A percentile compares a stretch with the other conserved stretches of the same genome.
phyloP scores from a whole-genome alignment of 352 stramenopile species.

The Globisporangium acanthophoron region DNA sequence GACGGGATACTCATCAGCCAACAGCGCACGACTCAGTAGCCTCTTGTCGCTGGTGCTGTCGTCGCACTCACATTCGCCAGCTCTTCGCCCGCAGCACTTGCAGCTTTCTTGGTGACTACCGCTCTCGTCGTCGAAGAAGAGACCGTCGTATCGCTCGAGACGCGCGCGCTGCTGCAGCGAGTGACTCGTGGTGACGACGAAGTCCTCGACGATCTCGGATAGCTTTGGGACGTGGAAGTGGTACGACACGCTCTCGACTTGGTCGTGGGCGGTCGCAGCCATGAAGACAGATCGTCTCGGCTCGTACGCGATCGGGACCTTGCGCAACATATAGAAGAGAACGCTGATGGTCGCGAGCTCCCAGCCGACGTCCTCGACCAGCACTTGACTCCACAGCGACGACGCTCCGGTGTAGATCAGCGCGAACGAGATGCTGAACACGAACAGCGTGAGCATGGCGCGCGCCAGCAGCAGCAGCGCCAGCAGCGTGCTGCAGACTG shows the following conservation, averaged over 20 bases:
- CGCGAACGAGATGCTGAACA: neutral
- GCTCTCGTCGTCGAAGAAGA: slow-evolving; percentile 7
- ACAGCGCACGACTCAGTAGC: neutral
- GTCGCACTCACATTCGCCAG: neutral
- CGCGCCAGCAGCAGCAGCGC: slow-evolving; percentile 5
- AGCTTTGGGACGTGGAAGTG: slow-evolving; percentile 8
- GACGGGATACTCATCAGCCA: neutral
- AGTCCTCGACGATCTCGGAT: slow-evolving; percentile 9
- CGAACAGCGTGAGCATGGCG: neutral
- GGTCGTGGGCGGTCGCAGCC: neutral
- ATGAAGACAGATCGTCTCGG: neutral
- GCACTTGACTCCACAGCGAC: neutral
- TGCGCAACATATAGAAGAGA: slow-evolving; percentile 7
- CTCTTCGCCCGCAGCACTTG: neutral
- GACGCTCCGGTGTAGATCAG: neutral
- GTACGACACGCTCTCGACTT: neutral
- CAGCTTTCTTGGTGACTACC: neutral
- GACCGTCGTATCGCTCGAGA: slow-evolving; percentile 10
- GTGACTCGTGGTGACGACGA: slow-evolving; percentile 7
- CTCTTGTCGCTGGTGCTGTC: neutral
- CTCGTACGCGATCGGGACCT: slow-evolving; percentile 9
- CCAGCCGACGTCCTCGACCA: slow-evolving; percentile 10
- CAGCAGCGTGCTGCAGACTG: slow-evolving; percentile 7
- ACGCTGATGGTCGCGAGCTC: slow-evolving; percentile 3
- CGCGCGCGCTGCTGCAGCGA: slow-evolving; percentile 8